Conservation (phyloP, 768 basidiomycete genomes). For the Dictyophora rubrovolvata region DNA sequence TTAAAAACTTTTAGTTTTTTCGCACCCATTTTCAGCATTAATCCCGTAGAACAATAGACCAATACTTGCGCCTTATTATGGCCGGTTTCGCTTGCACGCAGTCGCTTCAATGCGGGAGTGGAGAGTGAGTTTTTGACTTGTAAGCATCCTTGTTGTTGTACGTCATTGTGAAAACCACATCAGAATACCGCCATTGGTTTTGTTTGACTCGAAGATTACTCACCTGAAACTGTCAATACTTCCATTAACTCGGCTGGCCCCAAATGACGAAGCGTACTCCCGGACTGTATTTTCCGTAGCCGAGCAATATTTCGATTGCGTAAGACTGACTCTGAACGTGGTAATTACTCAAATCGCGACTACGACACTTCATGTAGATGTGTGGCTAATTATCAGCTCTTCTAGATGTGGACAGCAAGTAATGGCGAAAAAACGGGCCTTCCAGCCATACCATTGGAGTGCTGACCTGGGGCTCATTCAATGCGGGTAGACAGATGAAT, state of each 20-base stretch:
- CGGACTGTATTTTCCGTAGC: slow-evolving; percentile 31
- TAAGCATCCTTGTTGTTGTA: not conserved
- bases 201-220: slow-evolving; percentile 55
- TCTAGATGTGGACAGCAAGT: too few species aligned
- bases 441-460: not conserved
- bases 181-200: slow-evolving; percentile 27
- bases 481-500: too few species aligned
- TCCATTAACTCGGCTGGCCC: slow-evolving; percentile 16
- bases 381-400: not conserved
- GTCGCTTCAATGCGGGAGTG: slow-evolving; percentile 22
- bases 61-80: slow-evolving; percentile 8
- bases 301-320: slow-evolving; percentile 47
- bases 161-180: slow-evolving; percentile 16
- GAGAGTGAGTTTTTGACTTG: slow-evolving; percentile 12
- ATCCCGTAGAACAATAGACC: slow-evolving; percentile 4
- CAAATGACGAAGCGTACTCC: slow-evolving; percentile 15
- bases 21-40: not conserved
- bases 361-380: not conserved
- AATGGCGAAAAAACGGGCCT: too few species aligned
- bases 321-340: slow-evolving; percentile 28
- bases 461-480: not conserved
- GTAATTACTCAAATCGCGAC: slow-evolving; percentile 19
- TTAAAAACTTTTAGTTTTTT: not conserved
- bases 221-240: slow-evolving; percentile 40
- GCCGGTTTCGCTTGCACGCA: slow-evolving; percentile 31